phyloP scores from a whole-genome alignment of 1,284 basidiomycete genomes.

The Taiwanofungus camphoratus region DNA sequence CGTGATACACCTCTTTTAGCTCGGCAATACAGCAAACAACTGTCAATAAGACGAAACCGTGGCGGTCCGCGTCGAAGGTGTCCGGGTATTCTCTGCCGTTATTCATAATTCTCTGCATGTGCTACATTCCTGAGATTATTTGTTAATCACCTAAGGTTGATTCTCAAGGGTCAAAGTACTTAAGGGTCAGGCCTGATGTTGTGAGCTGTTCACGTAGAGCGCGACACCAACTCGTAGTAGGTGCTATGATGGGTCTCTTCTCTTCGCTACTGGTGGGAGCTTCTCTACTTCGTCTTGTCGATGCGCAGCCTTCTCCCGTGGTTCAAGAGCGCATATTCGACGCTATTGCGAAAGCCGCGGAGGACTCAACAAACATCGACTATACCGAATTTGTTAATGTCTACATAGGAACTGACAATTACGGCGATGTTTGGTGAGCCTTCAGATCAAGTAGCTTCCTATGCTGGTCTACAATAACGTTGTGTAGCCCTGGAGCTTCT shows the following conservation, averaged over 20 bases:
- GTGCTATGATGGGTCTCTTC: no score
- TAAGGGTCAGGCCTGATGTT: slow-evolving; percentile 1
- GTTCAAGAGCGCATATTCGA: slow-evolving; percentile 53
- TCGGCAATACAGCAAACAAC: slow-evolving; percentile 15
- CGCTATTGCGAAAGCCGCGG: slow-evolving; percentile 49
- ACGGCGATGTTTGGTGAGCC: slow-evolving; percentile 61
- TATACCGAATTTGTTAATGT: slow-evolving; percentile 66
- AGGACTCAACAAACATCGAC: slow-evolving; percentile 38
- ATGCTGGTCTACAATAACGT: no score
- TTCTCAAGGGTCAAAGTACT: neutral
- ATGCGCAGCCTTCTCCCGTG: slow-evolving; percentile 54
- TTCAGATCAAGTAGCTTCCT: neutral
- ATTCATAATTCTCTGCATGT: slow-evolving; percentile 16
- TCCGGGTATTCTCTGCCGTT: slow-evolving; percentile 13
- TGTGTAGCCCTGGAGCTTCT: slow-evolving; percentile 56
- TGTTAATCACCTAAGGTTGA: neutral
- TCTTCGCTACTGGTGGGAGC: slow-evolving; percentile 12
- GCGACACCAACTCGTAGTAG: no score
- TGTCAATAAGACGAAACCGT: slow-evolving; percentile 22
- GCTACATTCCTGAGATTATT: slow-evolving; percentile 11
- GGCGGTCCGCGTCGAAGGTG: slow-evolving; percentile 23
- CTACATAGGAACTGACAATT: slow-evolving; percentile 68
- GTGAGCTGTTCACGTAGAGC: no score
- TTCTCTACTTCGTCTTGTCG: slow-evolving; percentile 12
- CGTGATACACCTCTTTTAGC: slow-evolving; percentile 3